A percentile compares a stretch with the other conserved stretches of the same genome.
phyloP scores from a whole-genome alignment of 192 early-diverging fungal species.

The Coemansia sp. region DNA sequence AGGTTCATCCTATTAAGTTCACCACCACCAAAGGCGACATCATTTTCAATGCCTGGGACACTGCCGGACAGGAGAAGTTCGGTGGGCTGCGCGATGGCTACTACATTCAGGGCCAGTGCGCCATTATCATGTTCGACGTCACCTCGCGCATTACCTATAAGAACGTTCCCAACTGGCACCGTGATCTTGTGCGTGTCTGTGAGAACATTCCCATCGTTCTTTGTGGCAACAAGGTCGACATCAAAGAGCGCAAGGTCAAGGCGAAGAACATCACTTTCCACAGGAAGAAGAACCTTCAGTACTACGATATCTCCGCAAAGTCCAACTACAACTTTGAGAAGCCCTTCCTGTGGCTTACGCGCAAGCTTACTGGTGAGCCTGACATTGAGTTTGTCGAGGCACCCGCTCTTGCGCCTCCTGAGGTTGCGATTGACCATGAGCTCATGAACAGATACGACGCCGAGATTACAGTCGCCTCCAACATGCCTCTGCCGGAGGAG shows the following conservation, averaged over 20 bases:
- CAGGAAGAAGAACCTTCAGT: constrained; percentile 99
- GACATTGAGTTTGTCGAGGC: constrained; percentile 97
- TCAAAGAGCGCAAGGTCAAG: constrained; percentile 99
- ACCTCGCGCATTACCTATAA: constrained; percentile 99
- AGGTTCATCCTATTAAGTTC: constrained; percentile 98
- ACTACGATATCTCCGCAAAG: constrained; percentile 99
- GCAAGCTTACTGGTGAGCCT: constrained; percentile 94
- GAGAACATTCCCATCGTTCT: constrained; percentile 99
- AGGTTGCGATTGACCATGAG: constrained; percentile 79
- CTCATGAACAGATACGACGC: constrained; percentile 77
- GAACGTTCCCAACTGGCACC: constrained; percentile 99
- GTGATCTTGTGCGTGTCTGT: constrained; percentile 98
- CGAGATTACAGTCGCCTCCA: constrained; percentile 78
- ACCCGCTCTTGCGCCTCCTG: constrained; percentile 94
- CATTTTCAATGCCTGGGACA: constrained; percentile 99
- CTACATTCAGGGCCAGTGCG: constrained; percentile 99
- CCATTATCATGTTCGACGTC: constrained; percentile 99
- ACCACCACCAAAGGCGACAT: constrained; percentile 96
- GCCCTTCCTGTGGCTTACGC: constrained; percentile 99
- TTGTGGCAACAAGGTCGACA: constrained; percentile 99
- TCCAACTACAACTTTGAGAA: constrained; percentile 99
- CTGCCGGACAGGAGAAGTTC: constrained; percentile 99
- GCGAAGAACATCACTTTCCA: constrained; percentile 99
- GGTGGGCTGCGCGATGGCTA: constrained; percentile 99
- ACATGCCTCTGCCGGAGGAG: constrained; percentile 83